These are phyloP conservation scores for Xylaria telfairii DNA, from an alignment of 495 filamentous ascomycete genomes.

Conservation along the genomic window DNA sequence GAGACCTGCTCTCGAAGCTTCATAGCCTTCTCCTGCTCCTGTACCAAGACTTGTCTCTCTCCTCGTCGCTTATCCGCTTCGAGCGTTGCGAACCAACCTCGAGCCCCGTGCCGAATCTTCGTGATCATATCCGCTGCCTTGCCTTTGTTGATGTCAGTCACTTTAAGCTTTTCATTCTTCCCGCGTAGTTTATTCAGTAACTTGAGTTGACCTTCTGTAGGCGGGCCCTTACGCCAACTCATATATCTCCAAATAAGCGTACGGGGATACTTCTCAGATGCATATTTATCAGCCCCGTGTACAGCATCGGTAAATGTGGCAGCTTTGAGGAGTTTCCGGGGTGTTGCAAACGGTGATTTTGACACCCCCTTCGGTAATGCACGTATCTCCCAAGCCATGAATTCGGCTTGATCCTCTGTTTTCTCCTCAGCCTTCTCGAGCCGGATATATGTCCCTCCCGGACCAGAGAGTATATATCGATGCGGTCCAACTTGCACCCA, in stretches of 20 bases:
- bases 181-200: conserved; percentile 73
- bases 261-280: conserved; percentile 63
- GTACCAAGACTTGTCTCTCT: conserved; percentile 48
- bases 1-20: conserved; percentile 60
- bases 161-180: conserved; percentile 59
- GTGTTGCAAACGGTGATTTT: conserved; percentile 66
- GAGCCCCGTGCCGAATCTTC: conserved; percentile 83
- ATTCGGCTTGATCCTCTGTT: conserved; percentile 29
- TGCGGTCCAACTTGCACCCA: conserved; percentile 79
- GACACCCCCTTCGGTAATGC: conserved; percentile 42
- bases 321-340: conserved; percentile 66
- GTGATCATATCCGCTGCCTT: conserved; percentile 91
- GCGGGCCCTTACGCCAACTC: conserved; percentile 70
- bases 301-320: conserved; percentile 72
- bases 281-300: conserved; percentile 83
- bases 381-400: conserved; percentile 46
- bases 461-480: conserved; percentile 68
- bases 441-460: conserved; percentile 63
- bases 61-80: conserved; percentile 55
- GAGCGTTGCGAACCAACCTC: conserved; percentile 66
- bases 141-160: conserved; percentile 72
- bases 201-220: conserved; percentile 71
- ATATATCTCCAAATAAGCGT: conserved; percentile 62
- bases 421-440: conserved; percentile 57
- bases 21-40: conserved; percentile 49